phyloP scores from a whole-genome alignment of 768 basidiomycete species.

The Leccinum barrowsii region DNA sequence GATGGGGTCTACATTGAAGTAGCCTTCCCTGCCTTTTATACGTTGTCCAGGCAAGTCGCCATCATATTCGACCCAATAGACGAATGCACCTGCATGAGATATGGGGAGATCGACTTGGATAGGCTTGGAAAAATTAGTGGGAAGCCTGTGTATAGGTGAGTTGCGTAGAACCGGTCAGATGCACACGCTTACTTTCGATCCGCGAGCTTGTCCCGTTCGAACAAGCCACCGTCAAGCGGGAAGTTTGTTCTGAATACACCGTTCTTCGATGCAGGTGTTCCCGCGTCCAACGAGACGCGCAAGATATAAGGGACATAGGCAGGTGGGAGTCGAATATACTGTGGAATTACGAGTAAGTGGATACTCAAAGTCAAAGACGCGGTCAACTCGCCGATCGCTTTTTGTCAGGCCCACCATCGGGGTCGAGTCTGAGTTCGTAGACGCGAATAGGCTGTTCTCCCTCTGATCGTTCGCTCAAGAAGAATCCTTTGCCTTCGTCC shows the following conservation, averaged over 20 bases:
- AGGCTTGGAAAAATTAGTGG: constrained; percentile 83
- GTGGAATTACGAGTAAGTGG: constrained; percentile 12
- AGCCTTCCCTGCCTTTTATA: constrained; percentile 81
- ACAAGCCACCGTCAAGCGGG: constrained; percentile 87
- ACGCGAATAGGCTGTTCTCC: constrained; percentile 72
- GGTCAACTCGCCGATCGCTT: constrained; percentile 68
- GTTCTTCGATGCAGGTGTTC: constrained; percentile 85
- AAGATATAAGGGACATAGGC: constrained; percentile 86
- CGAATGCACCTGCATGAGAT: constrained; percentile 93
- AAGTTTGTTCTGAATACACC: constrained; percentile 97
- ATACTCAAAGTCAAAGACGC: constrained; percentile 1
- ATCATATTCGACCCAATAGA: constrained; percentile 93
- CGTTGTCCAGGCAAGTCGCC: constrained; percentile 54
- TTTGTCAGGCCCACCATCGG: constrained; percentile 88
- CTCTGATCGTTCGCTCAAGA: constrained; percentile 50
- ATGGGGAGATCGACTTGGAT: constrained; percentile 95
- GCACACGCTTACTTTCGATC: constrained; percentile 61
- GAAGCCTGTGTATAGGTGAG: constrained; percentile 52
- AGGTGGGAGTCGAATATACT: constrained; percentile 97
- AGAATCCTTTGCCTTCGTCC: constrained; percentile 89
- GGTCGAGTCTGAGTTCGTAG: constrained; percentile 81
- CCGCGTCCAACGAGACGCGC: constrained; percentile 87
- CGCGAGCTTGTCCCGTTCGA: constrained; percentile 70
- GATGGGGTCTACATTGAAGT: constrained; percentile 94
- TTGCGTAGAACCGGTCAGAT: not conserved